Evolutionary conservation across 139 green algal genomes (phyloP), one percentile per base, ranked within the genome.

Genomic region (Raphidocelis subcapitata): DNA sequence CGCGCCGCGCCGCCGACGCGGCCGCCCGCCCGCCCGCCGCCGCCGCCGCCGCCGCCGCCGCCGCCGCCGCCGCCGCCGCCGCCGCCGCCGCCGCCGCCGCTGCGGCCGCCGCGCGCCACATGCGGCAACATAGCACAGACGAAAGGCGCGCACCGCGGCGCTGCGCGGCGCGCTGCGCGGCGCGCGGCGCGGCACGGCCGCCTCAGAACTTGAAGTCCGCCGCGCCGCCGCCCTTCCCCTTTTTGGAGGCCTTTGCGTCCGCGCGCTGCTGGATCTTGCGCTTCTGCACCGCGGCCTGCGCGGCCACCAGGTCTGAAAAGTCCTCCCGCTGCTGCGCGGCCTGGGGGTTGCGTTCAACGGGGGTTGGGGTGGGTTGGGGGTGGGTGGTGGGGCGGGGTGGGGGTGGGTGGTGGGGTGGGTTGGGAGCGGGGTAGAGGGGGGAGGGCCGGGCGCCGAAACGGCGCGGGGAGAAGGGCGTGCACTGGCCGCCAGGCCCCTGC

Each of bases 251-350:
- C 15, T 36, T 69, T 20, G 71, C 79, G 26, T 83, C 85, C 59
- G 92, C 82, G 36, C 81, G 56, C 33, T 89, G 81, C 37, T 88
- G 82, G 32, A 88, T 83, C 85, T 95, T 94, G 52, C 89, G 85
- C 84, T 97, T 97, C 74, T 94, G 87, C 62, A 85, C 54, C 26
- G 85, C 88, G 20, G 91, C 92, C 65, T 96, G 90, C 31, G 85
- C 85, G 0, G 94, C 95, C 54, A 99, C 95, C 86, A 98, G 83
- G 79, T 97, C 95, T 12, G 85, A 93, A 64, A 98, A 98, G 81
- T 98, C 92, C 77, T 98, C 95, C 0, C 81, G 77, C 4, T 69
- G 56, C 51, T 79, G 74, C 31, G 54, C 78, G 62, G 84, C 69
- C 69, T 93, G 86, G 20, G 69, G 77, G 54, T 90, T 46, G 32